Evolutionary conservation across 1,139 yeast species (phyloP).

Genomic region (Protomyces inundatus): DNA sequence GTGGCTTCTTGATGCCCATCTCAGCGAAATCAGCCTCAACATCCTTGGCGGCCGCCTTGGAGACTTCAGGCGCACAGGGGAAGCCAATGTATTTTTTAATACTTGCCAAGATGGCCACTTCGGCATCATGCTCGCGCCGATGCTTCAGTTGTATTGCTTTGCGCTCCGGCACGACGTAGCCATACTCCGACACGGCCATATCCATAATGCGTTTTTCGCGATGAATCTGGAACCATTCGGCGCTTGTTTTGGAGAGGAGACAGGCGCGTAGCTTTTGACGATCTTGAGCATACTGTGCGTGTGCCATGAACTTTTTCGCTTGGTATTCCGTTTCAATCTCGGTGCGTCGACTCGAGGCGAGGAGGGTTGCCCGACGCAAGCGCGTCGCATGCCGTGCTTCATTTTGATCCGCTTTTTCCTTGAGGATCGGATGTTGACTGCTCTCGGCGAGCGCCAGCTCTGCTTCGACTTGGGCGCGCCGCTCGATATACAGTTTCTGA

Average conservation of each 20-base stretch:
- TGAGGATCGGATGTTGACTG: constrained; percentile 33
- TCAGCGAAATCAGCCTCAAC: constrained; percentile 44
- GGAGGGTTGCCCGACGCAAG: constrained; percentile 68
- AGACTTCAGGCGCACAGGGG: constrained; percentile 55
- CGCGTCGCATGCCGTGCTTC: constrained; percentile 66
- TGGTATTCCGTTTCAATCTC: constrained; percentile 71
- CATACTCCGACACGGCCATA: constrained; percentile 53
- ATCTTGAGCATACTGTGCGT: constrained; percentile 73
- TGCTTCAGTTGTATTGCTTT: constrained; percentile 48
- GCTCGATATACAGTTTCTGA: not conserved
- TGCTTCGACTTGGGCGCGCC: constrained; percentile 3
- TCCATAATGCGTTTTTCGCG: constrained; percentile 84
- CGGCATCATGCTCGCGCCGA: constrained; percentile 51
- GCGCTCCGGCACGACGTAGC: constrained; percentile 38
- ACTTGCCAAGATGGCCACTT: constrained; percentile 56
- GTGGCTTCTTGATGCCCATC: constrained; percentile 10
- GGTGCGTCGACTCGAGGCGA: constrained; percentile 61
- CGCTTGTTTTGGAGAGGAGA: constrained; percentile 69
- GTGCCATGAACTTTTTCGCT: constrained; percentile 73
- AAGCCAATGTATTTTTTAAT: constrained; percentile 56
- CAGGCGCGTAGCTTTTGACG: constrained; percentile 62
- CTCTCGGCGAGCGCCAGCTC: not conserved
- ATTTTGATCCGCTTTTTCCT: constrained; percentile 45
- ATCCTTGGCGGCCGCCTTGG: constrained; percentile 49
- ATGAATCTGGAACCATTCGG: constrained; percentile 87